Conservation (phyloP, 768 basidiomycete genomes). For the Nidularia sp. region DNA sequence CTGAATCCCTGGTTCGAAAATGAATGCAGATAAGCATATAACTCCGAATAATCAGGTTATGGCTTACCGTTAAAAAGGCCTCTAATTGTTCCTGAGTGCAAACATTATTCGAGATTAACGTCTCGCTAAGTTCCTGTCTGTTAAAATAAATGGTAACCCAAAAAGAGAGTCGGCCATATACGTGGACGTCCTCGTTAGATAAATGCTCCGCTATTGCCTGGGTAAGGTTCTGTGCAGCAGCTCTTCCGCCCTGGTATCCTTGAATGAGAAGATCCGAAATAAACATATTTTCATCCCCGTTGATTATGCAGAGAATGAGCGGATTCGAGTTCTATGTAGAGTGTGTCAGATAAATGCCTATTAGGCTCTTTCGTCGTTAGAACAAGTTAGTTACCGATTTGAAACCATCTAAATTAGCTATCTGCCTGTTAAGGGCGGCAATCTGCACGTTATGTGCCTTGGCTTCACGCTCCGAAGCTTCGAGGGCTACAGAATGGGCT, state of each 20-base stretch:
- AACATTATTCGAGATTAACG: conserved; percentile 45
- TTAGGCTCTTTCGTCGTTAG: too few relatives aligned
- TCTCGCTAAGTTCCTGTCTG: conserved; percentile 48
- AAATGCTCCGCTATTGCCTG: conserved; percentile 68
- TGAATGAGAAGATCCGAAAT: conserved; percentile 50
- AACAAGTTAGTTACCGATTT: conserved; percentile 30
- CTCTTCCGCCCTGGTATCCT: conserved; percentile 63
- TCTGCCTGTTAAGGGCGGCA: conserved; percentile 59
- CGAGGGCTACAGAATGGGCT: conserved; percentile 59
- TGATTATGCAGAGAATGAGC: conserved; percentile 70
- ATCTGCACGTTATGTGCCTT: conserved; percentile 69
- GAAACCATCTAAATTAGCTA: conserved; percentile 54
- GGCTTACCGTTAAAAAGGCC: conserved; percentile 52
- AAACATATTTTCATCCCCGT: conserved; percentile 72
- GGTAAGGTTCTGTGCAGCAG: conserved; percentile 62
- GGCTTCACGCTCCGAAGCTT: conserved; percentile 58
- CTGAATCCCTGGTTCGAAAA: conserved; percentile 51
- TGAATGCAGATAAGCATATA: conserved; percentile 1
- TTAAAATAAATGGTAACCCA: conserved; percentile 75
- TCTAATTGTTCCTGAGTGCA: conserved; percentile 67
- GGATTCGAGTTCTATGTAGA: conserved; percentile 51
- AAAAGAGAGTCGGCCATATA: conserved; percentile 64
- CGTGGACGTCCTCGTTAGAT: conserved; percentile 54
- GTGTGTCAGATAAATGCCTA: background rate
- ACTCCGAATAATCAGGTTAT: background rate